Percentiles rank a stretch among this genome's conserved stretches.
Evolutionary conservation across 257 asterid genomes (phyloP).

Genomic region (Gardenia jasminoides): DNA sequence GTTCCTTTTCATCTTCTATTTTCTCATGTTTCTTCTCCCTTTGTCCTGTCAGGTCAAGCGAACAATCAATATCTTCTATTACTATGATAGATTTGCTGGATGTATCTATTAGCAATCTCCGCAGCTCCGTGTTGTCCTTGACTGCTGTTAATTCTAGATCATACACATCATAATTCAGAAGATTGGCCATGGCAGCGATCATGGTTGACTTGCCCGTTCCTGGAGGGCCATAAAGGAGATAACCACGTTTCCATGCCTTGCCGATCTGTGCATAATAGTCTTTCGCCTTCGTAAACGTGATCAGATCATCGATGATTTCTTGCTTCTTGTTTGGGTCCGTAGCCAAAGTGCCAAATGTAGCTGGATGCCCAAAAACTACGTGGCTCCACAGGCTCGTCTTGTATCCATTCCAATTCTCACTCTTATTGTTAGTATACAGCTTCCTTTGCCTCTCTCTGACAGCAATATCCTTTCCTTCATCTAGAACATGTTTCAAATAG

Average conservation of each 20-base stretch:
- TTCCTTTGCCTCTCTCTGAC: neutral
- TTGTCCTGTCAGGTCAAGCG: no score
- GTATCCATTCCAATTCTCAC: neutral
- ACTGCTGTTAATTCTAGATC: constrained; percentile 26
- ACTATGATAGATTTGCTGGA: neutral
- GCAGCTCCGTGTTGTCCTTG: neutral
- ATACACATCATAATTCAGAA: constrained; percentile 24
- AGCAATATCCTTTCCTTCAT: constrained; percentile 10
- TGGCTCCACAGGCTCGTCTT: constrained; percentile 10
- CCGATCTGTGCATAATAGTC: constrained; percentile 27
- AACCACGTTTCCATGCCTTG: constrained; percentile 27
- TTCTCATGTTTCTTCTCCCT: no score
- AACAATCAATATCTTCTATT: no score
- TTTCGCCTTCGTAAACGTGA: neutral
- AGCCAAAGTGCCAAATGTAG: constrained; percentile 10
- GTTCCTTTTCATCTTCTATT: neutral
- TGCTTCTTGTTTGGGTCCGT: constrained; percentile 19
- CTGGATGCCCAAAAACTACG: constrained; percentile 16
- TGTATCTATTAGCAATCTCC: neutral
- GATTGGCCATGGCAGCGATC: constrained; percentile 35
- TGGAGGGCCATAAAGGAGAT: constrained; percentile 31
- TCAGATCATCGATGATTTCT: neutral
- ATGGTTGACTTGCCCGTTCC: constrained; percentile 34
- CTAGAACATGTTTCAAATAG: constrained; percentile 13
- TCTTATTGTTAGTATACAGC: neutral